Evolutionary conservation across 1,284 basidiomycete species (phyloP).

Genomic region (Apiotrichum gracile): DNA sequence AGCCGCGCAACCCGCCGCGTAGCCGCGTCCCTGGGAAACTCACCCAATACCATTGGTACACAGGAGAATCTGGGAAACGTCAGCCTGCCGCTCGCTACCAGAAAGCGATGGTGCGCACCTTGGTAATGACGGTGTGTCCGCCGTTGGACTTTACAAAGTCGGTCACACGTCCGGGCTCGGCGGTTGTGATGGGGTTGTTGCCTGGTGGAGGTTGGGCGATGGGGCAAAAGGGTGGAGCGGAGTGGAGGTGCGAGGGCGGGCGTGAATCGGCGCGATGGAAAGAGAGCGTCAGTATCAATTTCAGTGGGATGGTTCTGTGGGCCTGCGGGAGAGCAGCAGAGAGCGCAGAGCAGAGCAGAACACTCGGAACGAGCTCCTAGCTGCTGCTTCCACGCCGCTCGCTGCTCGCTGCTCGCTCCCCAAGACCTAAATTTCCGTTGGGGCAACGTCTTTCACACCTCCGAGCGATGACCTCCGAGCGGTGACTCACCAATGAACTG

Average conservation of each 20-base stretch:
- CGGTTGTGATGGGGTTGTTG: constrained; percentile 82
- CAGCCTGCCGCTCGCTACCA: neutral
- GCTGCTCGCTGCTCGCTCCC: no score
- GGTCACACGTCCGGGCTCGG: constrained; percentile 68
- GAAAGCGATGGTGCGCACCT: constrained; percentile 55
- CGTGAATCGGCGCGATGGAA: neutral
- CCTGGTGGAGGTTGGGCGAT: constrained; percentile 53
- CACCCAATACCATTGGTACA: constrained; percentile 90
- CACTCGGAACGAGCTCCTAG: no score
- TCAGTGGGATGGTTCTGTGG: neutral
- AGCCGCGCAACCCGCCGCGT: no score
- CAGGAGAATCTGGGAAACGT: constrained; percentile 70
- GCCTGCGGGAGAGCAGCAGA: neutral
- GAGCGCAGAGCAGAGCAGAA: no score
- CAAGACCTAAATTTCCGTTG: neutral
- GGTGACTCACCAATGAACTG: constrained; percentile 66
- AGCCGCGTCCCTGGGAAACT: no score
- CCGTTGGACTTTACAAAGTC: constrained; percentile 90
- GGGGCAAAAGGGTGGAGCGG: neutral
- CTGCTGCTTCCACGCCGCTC: no score
- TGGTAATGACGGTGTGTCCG: constrained; percentile 98
- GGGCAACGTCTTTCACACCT: no score
- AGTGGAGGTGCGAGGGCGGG: neutral
- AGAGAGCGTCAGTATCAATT: neutral
- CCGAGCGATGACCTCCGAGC: no score